Evolutionary conservation across 1,284 basidiomycete species (phyloP), one percentile per base, ranked within the genome.

Genomic region (Apiotrichum akiyoshidainum): DNA sequence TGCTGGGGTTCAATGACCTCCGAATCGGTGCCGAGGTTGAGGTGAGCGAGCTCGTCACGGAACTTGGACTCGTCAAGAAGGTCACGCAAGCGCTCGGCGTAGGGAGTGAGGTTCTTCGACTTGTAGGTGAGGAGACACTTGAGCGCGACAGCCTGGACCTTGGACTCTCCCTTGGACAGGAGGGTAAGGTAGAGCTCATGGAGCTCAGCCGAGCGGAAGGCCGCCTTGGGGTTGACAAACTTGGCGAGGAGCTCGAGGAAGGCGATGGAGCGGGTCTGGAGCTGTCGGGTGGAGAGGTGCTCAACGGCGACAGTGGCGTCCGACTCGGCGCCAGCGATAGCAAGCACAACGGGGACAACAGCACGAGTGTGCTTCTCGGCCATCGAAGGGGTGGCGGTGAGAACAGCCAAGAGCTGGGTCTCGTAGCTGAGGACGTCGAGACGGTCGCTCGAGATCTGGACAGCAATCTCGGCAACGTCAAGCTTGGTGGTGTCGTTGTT

Each of bases 221-320:
- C 81, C 0, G 90, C 89, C 76, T 92, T 94, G 12, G 93, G 93
- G 70, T 97, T 97, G 67, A 80, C 80, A 73, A 99, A 90, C 73
- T 92, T 94, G 57, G 89, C 84, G 72, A 98, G 90, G 2, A 99
- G 82, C 37, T 85, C 85, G 31, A 99, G 85, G 86, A 90, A 97
- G 2, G 84, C 81, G 19, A 77, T 81, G 33, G 92, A 83, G 77
- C 73, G 74, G 77, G 78, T 44, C 57, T 79, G 78, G 14, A 74
- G 68, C 42, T 71, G 68, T 16, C 76, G 74, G 5, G 74, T 74
- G 7, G 74, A 75, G 2, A 79, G 66, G 41, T 75, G 70, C 22
- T 46, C 39, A 8, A 57, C 50, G 31, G 41, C 56, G 13, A 61
- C 63, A 6, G 65, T 37, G 1, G 55, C 57, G 13, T 60, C 46